Evolutionary conservation across 2,329 filamentous ascomycete species (phyloP).

Genomic region (Fusarium buharicum): DNA sequence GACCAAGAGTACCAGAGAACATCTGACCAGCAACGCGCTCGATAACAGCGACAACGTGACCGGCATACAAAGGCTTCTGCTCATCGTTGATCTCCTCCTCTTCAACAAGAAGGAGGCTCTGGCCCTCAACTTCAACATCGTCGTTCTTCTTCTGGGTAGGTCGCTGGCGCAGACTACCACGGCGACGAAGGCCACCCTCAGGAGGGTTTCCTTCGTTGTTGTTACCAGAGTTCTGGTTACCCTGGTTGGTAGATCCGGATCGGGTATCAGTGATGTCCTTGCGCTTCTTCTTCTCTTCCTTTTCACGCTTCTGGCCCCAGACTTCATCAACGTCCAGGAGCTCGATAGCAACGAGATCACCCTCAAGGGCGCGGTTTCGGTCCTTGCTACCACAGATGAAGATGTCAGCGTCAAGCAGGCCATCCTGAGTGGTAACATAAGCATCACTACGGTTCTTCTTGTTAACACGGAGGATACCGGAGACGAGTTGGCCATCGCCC

Average conservation of each 20-base stretch:
- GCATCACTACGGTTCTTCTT: constrained; percentile 99
- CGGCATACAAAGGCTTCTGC: constrained; percentile 95
- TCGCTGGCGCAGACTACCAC: constrained; percentile 93
- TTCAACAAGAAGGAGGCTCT: constrained; percentile 94
- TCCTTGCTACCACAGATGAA: constrained; percentile 99
- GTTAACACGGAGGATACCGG: constrained; percentile 96
- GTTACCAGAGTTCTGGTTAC: constrained; percentile 70
- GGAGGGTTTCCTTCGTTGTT: constrained; percentile 70
- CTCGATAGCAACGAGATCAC: constrained; percentile 94
- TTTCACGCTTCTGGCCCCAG: constrained; percentile 98
- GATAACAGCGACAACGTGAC: constrained; percentile 96
- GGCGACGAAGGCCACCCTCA: constrained; percentile 89
- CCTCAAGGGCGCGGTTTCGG: constrained; percentile 94
- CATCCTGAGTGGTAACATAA: constrained; percentile 93
- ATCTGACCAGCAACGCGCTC: constrained; percentile 98
- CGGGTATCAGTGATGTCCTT: constrained; percentile 97
- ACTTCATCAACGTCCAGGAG: constrained; percentile 98
- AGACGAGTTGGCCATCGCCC: constrained; percentile 91
- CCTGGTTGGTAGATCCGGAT: constrained; percentile 77
- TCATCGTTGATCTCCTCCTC: constrained; percentile 99
- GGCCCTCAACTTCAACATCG: constrained; percentile 97
- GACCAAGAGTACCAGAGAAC: constrained; percentile 96
- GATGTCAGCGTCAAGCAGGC: constrained; percentile 91
- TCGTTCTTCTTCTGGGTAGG: constrained; percentile 99
- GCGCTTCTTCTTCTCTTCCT: constrained; percentile 99